phyloP scores from a whole-genome alignment of 441 rosid genomes.

The Pelargonium citronellum region DNA sequence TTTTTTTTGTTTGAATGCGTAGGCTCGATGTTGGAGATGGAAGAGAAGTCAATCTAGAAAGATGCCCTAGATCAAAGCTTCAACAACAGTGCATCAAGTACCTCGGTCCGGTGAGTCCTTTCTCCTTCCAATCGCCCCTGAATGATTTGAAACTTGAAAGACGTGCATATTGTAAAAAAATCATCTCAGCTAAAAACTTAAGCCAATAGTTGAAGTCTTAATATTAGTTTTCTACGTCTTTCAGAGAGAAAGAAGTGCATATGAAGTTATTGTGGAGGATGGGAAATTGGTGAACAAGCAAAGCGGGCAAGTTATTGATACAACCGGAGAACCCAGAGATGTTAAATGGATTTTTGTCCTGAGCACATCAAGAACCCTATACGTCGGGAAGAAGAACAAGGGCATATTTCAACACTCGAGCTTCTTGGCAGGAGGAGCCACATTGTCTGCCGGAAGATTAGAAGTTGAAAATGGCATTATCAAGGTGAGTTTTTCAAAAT shows the following conservation, averaged over 20 bases:
- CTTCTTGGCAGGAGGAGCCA: constrained; percentile 95
- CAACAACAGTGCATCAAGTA: constrained; percentile 92
- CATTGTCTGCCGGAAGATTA: constrained; percentile 80
- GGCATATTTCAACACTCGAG: constrained; percentile 97
- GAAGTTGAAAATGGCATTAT: constrained; percentile 60
- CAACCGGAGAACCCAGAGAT: constrained; percentile 44
- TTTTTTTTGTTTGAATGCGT: constrained; percentile 24
- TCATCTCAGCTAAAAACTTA: too few species aligned
- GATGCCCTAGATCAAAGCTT: constrained; percentile 65
- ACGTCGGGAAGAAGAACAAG: constrained; percentile 75
- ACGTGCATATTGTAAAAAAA: too few species aligned
- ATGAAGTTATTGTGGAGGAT: constrained; percentile 59
- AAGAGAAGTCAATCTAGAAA: constrained; percentile 66
- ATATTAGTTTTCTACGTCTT: constrained; percentile 6
- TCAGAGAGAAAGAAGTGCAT: constrained; percentile 75
- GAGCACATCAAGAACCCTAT: constrained; percentile 66
- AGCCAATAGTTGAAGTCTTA: too few species aligned
- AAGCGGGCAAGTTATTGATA: constrained; percentile 53
- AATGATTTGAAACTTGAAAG: too few species aligned
- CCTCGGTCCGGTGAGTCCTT: constrained; percentile 70
- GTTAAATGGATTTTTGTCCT: constrained; percentile 94
- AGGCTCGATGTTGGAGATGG: constrained; percentile 99
- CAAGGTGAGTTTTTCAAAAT: constrained; percentile 40
- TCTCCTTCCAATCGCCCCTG: background rate
- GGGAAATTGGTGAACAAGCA: constrained; percentile 63